Evolutionary conservation across 192 early-diverging fungal genomes (phyloP), one percentile per base, ranked within the genome.

Genomic region (Cetraspora pellucida): DNA sequence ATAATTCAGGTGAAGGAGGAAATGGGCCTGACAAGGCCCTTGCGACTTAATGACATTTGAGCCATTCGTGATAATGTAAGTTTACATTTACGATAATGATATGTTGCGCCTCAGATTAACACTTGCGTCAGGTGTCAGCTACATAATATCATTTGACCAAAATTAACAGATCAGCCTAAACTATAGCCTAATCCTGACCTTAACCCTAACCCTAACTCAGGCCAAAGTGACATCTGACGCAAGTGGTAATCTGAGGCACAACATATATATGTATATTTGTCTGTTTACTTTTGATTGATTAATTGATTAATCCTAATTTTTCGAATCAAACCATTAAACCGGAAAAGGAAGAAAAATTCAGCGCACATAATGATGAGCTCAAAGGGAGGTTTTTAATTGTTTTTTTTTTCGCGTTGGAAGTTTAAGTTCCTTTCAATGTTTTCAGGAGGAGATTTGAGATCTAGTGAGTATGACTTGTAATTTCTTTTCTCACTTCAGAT

Each of bases 401-500:
- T 47, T 47, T 49, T 68, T 68, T 68, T 47, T 68, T 68, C 45
- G 66, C 45, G 46, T 68, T 68, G 66, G 45, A 68, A 68, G 25
- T 14, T 47, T 17, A 11, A 68, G 47, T 44, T 46, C 44, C 23
- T 68, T 68, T 68, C 45, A 37, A 25, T 27, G n/a, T 68, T 25
- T 23, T 44, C 10, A 47, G 31, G 37, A 68, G 31, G 45, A 44
- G 46, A 45, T 49, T 37, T 45, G 45, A 47, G 21, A 68, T 47
- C 44, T 46, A 68, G 66, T 68, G 45, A 44, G 43, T 68, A 68
- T 68, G 66, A 68, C 66, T 68, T 31, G 66, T 68, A 68, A 68
- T 68, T 68, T 68, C 66, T 68, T 43, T 68, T 68, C 66, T 68
- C 23, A 68, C 31, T 68, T 25, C 21, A 68, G 66, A 68, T 68